Base-by-base conservation (phyloP, 2,329 filamentous ascomycete genomes). In the Xylariaceae sp. region DNA sequence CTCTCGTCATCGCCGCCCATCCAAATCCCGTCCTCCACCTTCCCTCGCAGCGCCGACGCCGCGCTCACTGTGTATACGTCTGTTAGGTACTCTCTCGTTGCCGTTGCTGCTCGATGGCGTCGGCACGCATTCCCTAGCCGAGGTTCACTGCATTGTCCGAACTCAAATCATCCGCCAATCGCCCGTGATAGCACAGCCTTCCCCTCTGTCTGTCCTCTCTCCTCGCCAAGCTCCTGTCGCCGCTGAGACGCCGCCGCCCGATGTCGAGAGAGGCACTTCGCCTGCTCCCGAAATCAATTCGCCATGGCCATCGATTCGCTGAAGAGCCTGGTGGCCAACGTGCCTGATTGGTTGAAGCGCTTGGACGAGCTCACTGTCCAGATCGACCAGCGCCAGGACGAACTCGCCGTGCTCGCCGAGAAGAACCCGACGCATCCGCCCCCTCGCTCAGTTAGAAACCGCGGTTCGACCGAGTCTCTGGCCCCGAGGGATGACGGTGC, bases 281-380 rank as follows among this genome's bases (percentile, higher is more conserved):
- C 19, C 18, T 19, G 21, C 37, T 24, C 22, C 35, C 28, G 15
- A 22, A 28, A 11, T 17, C 24, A 9, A 21, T 25, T 22, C 13
- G 29, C 16, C 25, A 62, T 64, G 59, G 61, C 64, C 40, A 70
- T 73, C 58, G 76, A 80, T 39, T 69, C 75, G 18, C 57, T 81
- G 35, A 67, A 61, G 35, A 68, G 67, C 38, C 61, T 81, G 23
- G 61, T 64, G 34, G 61, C 55, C 43, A 73, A 77, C 39, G 64
- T 78, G 26, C 77, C 76, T 12, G 67, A 71, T 51, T 81, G 77
- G 77, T 59, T 72, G 23, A 60, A 60, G 38, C 67, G 72, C 15
- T 65, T 81, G 28, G 71, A 78, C 40, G 70, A 77, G 32, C 65
- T 81, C 37, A 77, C 67, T 49, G 63, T 64, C 38, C 70, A 80